phyloP scores from a whole-genome alignment of 495 filamentous ascomycete species.

The Podospora australis region DNA sequence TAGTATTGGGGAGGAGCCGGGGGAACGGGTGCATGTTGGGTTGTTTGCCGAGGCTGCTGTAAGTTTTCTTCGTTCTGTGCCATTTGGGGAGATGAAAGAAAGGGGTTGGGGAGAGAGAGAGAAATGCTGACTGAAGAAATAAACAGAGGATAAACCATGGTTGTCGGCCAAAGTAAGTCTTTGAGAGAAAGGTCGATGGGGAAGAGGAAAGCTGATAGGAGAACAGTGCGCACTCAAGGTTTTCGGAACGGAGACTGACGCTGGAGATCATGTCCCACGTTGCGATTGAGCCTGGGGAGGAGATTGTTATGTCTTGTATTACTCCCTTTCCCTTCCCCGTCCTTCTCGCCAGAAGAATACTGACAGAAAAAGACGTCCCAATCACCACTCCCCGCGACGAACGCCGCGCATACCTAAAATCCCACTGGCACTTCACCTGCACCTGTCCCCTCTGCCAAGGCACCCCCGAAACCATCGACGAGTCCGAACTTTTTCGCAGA shows the following conservation, averaged over 20 bases:
- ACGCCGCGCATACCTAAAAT: conserved; percentile 23
- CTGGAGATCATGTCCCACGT: conserved; percentile 33
- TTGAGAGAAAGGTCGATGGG: not conserved
- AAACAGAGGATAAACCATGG: conserved; percentile 37
- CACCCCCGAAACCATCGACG: conserved; percentile 21
- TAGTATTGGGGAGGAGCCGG: conserved; percentile 17
- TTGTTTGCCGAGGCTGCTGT: conserved; percentile 33
- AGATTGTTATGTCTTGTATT: conserved; percentile 39
- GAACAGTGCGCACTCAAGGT: conserved; percentile 31
- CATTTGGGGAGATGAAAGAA: conserved; percentile 24
- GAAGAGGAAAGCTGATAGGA: not conserved
- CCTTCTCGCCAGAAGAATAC: not conserved
- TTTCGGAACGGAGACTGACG: conserved; percentile 26
- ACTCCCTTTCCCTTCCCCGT: not conserved
- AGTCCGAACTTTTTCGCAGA: conserved; percentile 28
- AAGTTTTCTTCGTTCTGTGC: too few relatives aligned
- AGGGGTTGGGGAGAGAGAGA: not conserved
- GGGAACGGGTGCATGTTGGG: conserved; percentile 26
- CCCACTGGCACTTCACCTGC: conserved; percentile 36
- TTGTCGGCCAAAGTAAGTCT: conserved; percentile 37
- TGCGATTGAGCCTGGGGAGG: conserved; percentile 35
- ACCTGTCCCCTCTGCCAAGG: conserved; percentile 33
- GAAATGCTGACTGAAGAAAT: not conserved
- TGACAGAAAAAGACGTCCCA: conserved; percentile 23
- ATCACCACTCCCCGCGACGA: conserved; percentile 20